A percentile compares a stretch with the other conserved stretches of the same genome.
Evolutionary conservation across 1,284 basidiomycete genomes (phyloP).

Genomic region (Fistulinella staudtii): DNA sequence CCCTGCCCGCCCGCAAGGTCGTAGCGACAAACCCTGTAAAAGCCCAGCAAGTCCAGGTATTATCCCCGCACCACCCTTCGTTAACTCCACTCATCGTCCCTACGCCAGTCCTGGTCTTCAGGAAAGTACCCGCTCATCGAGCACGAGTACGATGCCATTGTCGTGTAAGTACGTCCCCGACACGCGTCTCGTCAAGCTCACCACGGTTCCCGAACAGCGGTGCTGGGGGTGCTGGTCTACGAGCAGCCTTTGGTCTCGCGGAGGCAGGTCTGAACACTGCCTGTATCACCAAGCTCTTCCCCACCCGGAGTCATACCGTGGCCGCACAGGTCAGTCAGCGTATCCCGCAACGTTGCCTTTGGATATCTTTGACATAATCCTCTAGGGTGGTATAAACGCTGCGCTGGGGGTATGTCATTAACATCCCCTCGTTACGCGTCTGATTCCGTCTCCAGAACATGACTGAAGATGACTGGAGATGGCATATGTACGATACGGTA

Average conservation of each 20-base stretch:
- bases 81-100: slow-evolving; percentile 10
- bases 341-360: neutral
- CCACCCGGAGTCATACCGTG: slow-evolving; percentile 98
- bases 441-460: slow-evolving; percentile 70
- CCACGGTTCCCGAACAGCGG: slow-evolving; percentile 52
- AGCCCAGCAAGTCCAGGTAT: slow-evolving; percentile 78
- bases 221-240: slow-evolving; percentile 96
- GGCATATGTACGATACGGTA: slow-evolving; percentile 99
- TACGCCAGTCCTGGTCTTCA: slow-evolving; percentile 62
- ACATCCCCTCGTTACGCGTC: slow-evolving; percentile 1
- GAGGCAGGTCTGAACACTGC: slow-evolving; percentile 98
- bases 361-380: slow-evolving; percentile 15
- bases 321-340: slow-evolving; percentile 82
- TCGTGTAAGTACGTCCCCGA: slow-evolving; percentile 68
- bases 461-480: slow-evolving; percentile 99
- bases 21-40: slow-evolving; percentile 75
- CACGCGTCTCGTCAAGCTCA: slow-evolving; percentile 9
- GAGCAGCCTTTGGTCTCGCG: slow-evolving; percentile 98
- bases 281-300: slow-evolving; percentile 98
- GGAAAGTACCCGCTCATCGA: slow-evolving; percentile 96
- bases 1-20: slow-evolving; percentile 56
- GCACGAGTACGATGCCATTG: slow-evolving; percentile 95
- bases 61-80: slow-evolving; percentile 12
- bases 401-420: slow-evolving; percentile 80
- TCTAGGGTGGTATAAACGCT: slow-evolving; percentile 97